Conservation (phyloP, 1,284 basidiomycete species). For the Ceratobasidium sp. region DNA sequence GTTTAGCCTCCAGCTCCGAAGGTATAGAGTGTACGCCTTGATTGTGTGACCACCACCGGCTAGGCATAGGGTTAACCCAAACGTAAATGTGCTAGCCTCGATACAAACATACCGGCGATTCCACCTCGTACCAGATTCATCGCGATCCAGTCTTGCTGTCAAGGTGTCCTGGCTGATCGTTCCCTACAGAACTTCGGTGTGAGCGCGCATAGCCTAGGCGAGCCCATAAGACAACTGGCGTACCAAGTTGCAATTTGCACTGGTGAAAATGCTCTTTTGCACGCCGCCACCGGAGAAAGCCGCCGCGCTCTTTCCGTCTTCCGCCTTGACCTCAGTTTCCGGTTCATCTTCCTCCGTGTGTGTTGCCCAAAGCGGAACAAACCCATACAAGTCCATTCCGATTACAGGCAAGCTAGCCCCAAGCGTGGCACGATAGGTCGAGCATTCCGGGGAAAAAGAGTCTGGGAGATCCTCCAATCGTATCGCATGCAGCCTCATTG, state of each 20-base stretch:
- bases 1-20: conserved; percentile 37
- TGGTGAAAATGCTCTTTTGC: conserved; percentile 39
- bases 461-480: conserved; percentile 40
- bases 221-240: background rate
- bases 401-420: conserved; percentile 37
- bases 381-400: conserved; percentile 35
- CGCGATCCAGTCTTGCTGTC: conserved; percentile 35
- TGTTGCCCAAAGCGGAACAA: conserved; percentile 33
- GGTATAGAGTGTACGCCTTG: conserved; percentile 36
- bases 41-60: conserved; percentile 43
- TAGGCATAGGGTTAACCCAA: background rate
- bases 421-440: conserved; percentile 32
- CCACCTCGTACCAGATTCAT: conserved; percentile 42
- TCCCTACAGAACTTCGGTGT: conserved; percentile 13
- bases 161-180: conserved; percentile 44
- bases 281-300: background rate
- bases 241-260: conserved; percentile 25
- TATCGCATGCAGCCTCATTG: conserved; percentile 28
- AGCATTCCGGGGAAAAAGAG: conserved; percentile 30
- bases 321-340: conserved; percentile 21
- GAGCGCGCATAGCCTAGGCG: background rate
- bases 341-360: conserved; percentile 33
- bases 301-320: conserved; percentile 6
- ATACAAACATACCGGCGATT: conserved; percentile 27
- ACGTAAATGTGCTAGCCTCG: background rate